These are phyloP conservation scores for Cucumis hystrix DNA, from an alignment of 306 rosid species.

Conservation along the genomic window DNA sequence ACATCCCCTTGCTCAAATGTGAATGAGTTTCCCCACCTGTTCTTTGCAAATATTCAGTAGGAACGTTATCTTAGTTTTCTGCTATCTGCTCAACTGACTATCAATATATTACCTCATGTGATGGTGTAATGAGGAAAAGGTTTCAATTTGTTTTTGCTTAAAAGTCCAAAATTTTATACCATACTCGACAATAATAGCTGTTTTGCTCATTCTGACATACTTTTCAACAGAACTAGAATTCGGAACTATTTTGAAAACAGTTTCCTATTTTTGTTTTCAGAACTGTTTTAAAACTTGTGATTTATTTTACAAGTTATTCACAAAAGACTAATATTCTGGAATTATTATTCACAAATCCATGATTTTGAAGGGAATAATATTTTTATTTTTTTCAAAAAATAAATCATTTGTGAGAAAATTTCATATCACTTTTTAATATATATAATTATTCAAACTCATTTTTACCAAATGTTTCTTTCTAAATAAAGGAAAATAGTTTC, in stretches of 20 bases:
- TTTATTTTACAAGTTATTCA: neutral
- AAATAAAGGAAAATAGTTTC: neutral
- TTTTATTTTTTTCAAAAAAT: neutral
- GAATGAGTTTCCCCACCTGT: neutral
- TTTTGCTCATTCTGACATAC: neutral
- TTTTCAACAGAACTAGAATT: neutral
- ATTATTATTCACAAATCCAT: neutral
- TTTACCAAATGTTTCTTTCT: neutral
- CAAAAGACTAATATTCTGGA: neutral
- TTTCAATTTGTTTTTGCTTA: neutral
- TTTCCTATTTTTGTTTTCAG: neutral
- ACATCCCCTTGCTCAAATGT: neutral
- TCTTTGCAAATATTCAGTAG: neutral
- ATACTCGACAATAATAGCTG: neutral
- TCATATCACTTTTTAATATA: neutral
- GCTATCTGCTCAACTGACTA: neutral
- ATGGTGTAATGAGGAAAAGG: neutral
- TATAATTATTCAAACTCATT: neutral
- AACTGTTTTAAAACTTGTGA: neutral
- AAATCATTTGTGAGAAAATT: neutral
- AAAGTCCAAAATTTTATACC: neutral
- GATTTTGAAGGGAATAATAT: neutral
- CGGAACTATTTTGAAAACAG: neutral
- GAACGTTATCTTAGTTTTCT: neutral
- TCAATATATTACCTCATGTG: neutral